phyloP scores from a whole-genome alignment of 2,329 filamentous ascomycete genomes.

The Fusarium camptoceras region DNA sequence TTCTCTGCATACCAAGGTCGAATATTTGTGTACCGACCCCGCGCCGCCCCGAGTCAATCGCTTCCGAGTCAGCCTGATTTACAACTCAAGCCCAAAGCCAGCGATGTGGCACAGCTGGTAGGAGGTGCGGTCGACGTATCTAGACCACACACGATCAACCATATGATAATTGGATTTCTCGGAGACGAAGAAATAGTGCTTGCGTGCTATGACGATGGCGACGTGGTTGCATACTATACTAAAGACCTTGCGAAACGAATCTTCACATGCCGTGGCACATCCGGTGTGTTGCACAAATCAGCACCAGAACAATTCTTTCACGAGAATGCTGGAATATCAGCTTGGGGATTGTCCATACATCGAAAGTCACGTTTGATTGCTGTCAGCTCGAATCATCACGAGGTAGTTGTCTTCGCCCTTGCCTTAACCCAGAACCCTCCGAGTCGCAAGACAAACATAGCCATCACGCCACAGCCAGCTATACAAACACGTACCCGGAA shows the following conservation, averaged over 20 bases:
- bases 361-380: constrained; percentile 85
- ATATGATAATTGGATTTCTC: constrained; percentile 75
- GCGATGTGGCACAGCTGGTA: constrained; percentile 54
- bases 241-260: constrained; percentile 62
- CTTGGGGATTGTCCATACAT: constrained; percentile 92
- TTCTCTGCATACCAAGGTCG: constrained; percentile 68
- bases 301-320: constrained; percentile 71
- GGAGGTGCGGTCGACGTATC: constrained; percentile 65
- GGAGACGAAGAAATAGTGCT: constrained; percentile 77
- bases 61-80: constrained; percentile 63
- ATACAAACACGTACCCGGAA: constrained; percentile 54
- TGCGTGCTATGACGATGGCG: constrained; percentile 78
- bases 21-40: constrained; percentile 68
- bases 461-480: constrained; percentile 1
- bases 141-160: constrained; percentile 74
- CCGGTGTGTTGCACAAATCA: constrained; percentile 11
- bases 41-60: constrained; percentile 59
- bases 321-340: constrained; percentile 79
- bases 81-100: constrained; percentile 60
- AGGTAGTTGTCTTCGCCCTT: constrained; percentile 66
- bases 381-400: constrained; percentile 78
- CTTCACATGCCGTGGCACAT: constrained; percentile 33
- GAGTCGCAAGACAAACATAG: constrained; percentile 3
- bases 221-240: constrained; percentile 77
- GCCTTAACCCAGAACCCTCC: constrained; percentile 48